Evolutionary conservation across 768 basidiomycete species (phyloP).

Genomic region (Steccherinum ochraceum): DNA sequence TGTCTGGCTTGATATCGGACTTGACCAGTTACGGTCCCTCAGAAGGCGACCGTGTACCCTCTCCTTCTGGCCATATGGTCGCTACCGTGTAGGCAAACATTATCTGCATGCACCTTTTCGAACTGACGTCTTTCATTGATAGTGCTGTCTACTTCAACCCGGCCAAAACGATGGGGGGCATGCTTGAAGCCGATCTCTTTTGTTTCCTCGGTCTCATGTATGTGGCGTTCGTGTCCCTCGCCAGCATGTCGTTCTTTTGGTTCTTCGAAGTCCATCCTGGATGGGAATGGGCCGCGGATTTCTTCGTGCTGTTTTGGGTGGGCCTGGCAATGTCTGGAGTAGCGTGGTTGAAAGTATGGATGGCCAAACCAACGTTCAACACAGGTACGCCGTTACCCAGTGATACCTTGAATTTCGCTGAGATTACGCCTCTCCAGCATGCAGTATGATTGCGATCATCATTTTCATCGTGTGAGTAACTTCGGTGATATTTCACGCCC

Average conservation of each 20-base stretch:
- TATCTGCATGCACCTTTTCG: no score
- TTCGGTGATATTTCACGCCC: not conserved
- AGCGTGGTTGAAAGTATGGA: slow-evolving; percentile 91
- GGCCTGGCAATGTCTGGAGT: slow-evolving; percentile 74
- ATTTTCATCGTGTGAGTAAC: slow-evolving; percentile 70
- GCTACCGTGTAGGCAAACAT: slow-evolving; percentile 73
- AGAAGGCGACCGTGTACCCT: slow-evolving; percentile 39
- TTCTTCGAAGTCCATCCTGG: slow-evolving; percentile 66
- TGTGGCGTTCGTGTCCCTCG: slow-evolving; percentile 64
- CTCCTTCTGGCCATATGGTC: slow-evolving; percentile 84
- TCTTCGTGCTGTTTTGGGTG: slow-evolving; percentile 74
- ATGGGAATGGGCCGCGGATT: slow-evolving; percentile 69
- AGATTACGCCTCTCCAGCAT: slow-evolving; percentile 38
- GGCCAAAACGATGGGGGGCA: slow-evolving; percentile 86
- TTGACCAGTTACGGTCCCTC: slow-evolving; percentile 42
- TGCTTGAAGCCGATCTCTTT: slow-evolving; percentile 86
- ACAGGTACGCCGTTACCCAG: slow-evolving; percentile 46
- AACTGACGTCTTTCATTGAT: not conserved
- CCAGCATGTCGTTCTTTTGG: slow-evolving; percentile 76
- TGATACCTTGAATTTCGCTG: not conserved
- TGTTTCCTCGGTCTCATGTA: slow-evolving; percentile 68
- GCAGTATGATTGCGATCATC: slow-evolving; percentile 80
- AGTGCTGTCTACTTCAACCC: slow-evolving; percentile 90
- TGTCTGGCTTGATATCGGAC: slow-evolving; percentile 66
- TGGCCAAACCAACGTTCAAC: slow-evolving; percentile 84